A percentile compares a stretch with the other conserved stretches of the same genome.
Evolutionary conservation across 75 land plant genomes (phyloP).

Genomic region (Chamaecyparis obtusa): DNA sequence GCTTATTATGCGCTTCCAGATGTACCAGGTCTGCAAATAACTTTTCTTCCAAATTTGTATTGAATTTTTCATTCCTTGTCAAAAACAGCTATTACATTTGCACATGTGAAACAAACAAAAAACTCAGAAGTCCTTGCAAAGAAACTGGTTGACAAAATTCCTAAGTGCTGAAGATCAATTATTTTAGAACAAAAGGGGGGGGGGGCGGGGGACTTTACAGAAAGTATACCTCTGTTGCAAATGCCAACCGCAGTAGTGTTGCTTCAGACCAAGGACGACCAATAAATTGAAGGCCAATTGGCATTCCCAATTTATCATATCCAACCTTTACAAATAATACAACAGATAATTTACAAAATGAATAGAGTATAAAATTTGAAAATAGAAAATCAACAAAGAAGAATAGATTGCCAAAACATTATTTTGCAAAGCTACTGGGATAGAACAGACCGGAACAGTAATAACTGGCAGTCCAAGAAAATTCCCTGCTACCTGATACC

Average conservation of each 20-base stretch:
- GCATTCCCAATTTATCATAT: constrained; percentile 74
- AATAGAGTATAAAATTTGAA: not conserved
- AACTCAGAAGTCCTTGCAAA: too few relatives aligned
- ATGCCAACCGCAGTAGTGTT: constrained; percentile 69
- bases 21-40: too few relatives aligned
- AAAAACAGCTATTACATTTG: too few relatives aligned
- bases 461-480: constrained; percentile 88
- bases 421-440: not conserved
- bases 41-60: too few relatives aligned
- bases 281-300: constrained; percentile 90
- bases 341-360: not conserved
- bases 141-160: too few relatives aligned
- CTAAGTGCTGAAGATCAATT: too few relatives aligned
- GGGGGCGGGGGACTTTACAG: too few relatives aligned
- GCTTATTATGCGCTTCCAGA: too few relatives aligned
- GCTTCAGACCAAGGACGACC: constrained; percentile 96
- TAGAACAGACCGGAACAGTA: constrained; percentile 57
- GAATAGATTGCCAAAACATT: not conserved
- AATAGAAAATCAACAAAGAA: not conserved
- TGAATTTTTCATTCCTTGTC: too few relatives aligned
- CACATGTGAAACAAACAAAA: too few relatives aligned
- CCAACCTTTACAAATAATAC: constrained; percentile 60
- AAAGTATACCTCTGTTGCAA: constrained; percentile 71
- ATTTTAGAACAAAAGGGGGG: too few relatives aligned
- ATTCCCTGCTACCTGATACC: constrained; percentile 74